Evolutionary conservation across 1,139 yeast genomes (phyloP).

Genomic region (Chernovozyma sophiae-reginae): DNA sequence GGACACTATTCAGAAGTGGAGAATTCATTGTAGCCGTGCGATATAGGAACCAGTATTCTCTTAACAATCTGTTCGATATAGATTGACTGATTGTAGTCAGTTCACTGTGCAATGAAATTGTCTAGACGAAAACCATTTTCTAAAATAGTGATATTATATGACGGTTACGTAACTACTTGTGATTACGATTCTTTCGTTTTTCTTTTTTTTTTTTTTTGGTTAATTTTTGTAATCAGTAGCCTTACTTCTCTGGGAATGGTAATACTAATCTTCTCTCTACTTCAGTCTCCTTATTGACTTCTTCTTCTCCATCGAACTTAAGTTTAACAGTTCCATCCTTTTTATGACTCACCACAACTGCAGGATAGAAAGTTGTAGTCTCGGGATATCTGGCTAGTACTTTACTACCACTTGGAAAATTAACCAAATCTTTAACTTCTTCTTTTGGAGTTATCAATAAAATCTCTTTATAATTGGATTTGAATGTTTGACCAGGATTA

Average conservation of each 20-base stretch:
- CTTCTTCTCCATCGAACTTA: constrained; percentile 95
- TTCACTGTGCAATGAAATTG: no score
- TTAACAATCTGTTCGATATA: no score
- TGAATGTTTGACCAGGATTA: constrained; percentile 83
- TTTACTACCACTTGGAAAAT: constrained; percentile 70
- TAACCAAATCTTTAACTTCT: constrained; percentile 39
- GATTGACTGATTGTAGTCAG: no score
- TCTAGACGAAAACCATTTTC: no score
- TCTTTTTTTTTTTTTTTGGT: no score
- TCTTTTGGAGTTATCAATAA: constrained; percentile 62
- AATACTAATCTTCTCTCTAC: constrained; percentile 81
- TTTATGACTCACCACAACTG: constrained; percentile 78
- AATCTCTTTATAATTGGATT: constrained; percentile 77
- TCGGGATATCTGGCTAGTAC: constrained; percentile 96
- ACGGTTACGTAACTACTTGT: no score
- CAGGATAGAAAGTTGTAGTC: constrained; percentile 94
- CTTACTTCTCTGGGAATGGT: constrained; percentile 55
- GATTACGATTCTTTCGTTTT: no score
- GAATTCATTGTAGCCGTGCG: no score
- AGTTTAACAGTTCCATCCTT: constrained; percentile 76
- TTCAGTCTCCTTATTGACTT: constrained; percentile 91
- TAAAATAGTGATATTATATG: no score
- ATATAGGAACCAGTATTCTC: no score
- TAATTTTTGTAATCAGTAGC: no score
- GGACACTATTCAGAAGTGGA: no score